phyloP scores from a whole-genome alignment of 1,284 basidiomycete genomes.

The Tetrapyrgos nigripes region DNA sequence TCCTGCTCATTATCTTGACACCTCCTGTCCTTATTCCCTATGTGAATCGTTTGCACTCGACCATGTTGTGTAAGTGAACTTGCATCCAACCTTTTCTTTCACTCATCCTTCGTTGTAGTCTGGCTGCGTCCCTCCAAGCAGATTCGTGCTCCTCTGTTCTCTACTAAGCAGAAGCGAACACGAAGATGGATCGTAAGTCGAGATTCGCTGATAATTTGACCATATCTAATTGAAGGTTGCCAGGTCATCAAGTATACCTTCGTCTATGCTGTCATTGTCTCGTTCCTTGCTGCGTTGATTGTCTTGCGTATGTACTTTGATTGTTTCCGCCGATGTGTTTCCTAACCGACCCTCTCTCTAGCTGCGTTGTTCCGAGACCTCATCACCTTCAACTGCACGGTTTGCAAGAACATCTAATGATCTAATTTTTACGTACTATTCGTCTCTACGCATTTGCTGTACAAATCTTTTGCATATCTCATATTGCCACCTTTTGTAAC shows the following conservation, averaged over 20 bases:
- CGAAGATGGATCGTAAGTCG: conserved; percentile 85
- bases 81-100: conserved; percentile 8
- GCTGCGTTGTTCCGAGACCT: conserved; percentile 74
- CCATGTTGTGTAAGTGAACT: conserved; percentile 77
- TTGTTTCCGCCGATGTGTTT: background rate
- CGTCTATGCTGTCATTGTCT: conserved; percentile 83
- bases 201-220: conserved; percentile 1
- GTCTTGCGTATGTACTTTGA: conserved; percentile 67
- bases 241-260: conserved; percentile 84
- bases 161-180: conserved; percentile 90
- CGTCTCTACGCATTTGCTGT: conserved; percentile 23
- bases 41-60: conserved; percentile 88
- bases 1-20: conserved; percentile 86
- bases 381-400: conserved; percentile 71
- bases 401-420: conserved; percentile 81
- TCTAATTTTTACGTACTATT: conserved; percentile 39
- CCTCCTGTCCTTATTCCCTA: conserved; percentile 88
- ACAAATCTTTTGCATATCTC: conserved; percentile 15
- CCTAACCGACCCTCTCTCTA: conserved; percentile 34
- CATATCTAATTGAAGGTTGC: background rate
- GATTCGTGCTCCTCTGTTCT: conserved; percentile 95
- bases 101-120: conserved; percentile 54
- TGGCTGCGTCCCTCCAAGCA: conserved; percentile 93
- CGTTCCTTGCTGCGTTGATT: conserved; percentile 84
- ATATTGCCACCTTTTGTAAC: conserved; percentile 14